A percentile compares a stretch with the other conserved stretches of the same genome.
Evolutionary conservation across 805 yeast genomes (phyloP).

Genomic region (Yarrowia osloensis): DNA sequence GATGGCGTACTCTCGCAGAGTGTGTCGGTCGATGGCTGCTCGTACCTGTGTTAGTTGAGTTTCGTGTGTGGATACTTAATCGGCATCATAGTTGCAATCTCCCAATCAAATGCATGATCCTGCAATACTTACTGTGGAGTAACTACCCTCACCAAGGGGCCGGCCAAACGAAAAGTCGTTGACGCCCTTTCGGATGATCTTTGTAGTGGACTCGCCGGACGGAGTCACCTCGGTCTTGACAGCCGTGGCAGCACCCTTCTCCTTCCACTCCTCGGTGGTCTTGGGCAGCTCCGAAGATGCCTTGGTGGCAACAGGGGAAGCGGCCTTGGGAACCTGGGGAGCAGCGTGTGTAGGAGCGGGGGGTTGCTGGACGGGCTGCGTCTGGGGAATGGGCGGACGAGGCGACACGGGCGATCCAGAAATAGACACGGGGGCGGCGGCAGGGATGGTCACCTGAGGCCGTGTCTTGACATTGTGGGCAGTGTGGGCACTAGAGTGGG

Average conservation of each 20-base stretch:
- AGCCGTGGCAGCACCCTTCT: constrained; percentile 60
- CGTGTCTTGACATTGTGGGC: constrained; percentile 33
- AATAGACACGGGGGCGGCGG: constrained; percentile 16
- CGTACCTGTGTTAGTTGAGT: constrained; percentile 46
- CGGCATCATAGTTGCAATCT: neutral
- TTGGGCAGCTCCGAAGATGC: constrained; percentile 32
- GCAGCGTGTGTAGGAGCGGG: constrained; percentile 29
- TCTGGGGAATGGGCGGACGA: constrained; percentile 16
- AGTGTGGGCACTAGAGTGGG: constrained; percentile 23
- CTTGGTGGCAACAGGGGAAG: constrained; percentile 21
- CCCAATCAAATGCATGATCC: neutral
- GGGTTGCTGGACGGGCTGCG: neutral
- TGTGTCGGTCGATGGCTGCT: constrained; percentile 76
- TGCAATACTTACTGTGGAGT: constrained; percentile 63
- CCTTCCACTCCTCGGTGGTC: constrained; percentile 52
- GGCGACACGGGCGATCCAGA: constrained; percentile 17
- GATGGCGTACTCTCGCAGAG: constrained; percentile 79
- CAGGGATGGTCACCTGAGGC: constrained; percentile 17
- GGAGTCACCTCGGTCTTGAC: constrained; percentile 49
- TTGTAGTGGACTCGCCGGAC: constrained; percentile 54
- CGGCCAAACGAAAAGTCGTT: constrained; percentile 88
- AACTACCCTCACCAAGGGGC: constrained; percentile 92
- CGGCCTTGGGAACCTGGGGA: constrained; percentile 30
- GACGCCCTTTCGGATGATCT: constrained; percentile 57
- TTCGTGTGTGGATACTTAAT: neutral